phyloP scores from a whole-genome alignment of 192 early-diverging fungal species.

The Linnemannia elongata region DNA sequence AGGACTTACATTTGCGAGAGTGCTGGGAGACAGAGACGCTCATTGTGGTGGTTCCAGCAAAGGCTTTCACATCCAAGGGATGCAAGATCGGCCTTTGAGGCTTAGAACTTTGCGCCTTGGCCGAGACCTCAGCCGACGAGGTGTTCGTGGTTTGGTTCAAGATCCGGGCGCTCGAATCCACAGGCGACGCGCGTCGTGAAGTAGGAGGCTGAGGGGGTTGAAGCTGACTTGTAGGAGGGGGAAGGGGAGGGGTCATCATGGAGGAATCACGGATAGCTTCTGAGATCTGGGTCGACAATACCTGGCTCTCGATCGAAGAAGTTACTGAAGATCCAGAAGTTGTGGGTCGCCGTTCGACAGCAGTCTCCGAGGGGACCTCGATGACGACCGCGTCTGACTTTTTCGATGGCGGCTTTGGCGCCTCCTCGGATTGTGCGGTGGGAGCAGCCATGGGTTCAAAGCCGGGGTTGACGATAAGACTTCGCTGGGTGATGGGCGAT shows the following conservation, averaged over 20 bases:
- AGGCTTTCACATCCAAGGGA: conserved; percentile 48
- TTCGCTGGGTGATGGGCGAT: conserved; percentile 21
- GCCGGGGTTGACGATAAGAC: background rate
- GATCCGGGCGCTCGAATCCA: background rate
- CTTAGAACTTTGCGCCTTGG: background rate
- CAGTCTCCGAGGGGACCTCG: background rate
- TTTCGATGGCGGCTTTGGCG: background rate
- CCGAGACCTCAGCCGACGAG: background rate
- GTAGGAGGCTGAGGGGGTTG: background rate
- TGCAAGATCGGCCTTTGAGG: conserved; percentile 37
- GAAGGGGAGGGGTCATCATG: background rate
- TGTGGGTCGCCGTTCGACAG: background rate
- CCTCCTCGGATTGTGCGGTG: background rate
- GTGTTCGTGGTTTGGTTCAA: background rate
- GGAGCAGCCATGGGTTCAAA: background rate
- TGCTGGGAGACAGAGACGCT: conserved; percentile 47
- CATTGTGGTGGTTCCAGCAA: conserved; percentile 34
- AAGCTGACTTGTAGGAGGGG: background rate
- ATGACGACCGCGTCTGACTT: background rate
- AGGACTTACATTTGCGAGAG: conserved; percentile 37
- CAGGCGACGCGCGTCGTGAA: background rate
- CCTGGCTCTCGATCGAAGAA: conserved; percentile 38
- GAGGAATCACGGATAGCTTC: conserved; percentile 6
- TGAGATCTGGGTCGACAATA: conserved; percentile 36
- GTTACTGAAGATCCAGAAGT: background rate